Evolutionary conservation across 768 basidiomycete genomes (phyloP).

Genomic region (Hygrophoropsis aurantiaca): DNA sequence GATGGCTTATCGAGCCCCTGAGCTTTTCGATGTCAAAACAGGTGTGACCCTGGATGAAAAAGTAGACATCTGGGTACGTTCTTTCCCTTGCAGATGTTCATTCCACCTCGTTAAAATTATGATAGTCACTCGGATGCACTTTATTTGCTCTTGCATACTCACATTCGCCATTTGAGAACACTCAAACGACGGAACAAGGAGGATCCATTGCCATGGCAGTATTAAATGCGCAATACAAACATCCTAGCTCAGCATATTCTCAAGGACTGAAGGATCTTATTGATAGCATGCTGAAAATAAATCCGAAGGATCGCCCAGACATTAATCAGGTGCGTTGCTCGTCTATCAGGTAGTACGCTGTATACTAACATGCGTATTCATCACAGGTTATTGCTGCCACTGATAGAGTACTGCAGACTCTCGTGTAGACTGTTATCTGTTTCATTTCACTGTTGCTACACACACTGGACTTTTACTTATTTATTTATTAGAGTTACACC

Average conservation of each 20-base stretch:
- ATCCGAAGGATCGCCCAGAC: slow-evolving; percentile 80
- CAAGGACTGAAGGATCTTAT: slow-evolving; percentile 82
- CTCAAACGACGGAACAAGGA: slow-evolving; percentile 89
- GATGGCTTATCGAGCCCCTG: slow-evolving; percentile 98
- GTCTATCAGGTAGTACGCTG: background rate
- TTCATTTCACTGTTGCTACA: no score
- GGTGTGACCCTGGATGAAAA: slow-evolving; percentile 86
- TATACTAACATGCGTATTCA: slow-evolving; percentile 2
- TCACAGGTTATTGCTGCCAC: slow-evolving; percentile 66
- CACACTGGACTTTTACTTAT: no score
- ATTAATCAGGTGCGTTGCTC: slow-evolving; percentile 68
- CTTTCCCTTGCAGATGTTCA: background rate
- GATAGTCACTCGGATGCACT: slow-evolving; percentile 91
- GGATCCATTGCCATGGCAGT: slow-evolving; percentile 98
- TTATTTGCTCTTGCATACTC: slow-evolving; percentile 93
- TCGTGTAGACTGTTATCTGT: slow-evolving; percentile 36
- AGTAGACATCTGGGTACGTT: slow-evolving; percentile 91
- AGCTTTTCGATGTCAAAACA: slow-evolving; percentile 96
- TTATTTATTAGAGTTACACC: no score
- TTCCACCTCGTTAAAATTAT: slow-evolving; percentile 7
- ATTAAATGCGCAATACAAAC: slow-evolving; percentile 88
- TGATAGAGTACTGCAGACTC: slow-evolving; percentile 58
- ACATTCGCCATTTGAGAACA: slow-evolving; percentile 95
- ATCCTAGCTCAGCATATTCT: slow-evolving; percentile 84
- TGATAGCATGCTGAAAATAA: slow-evolving; percentile 78